Evolutionary conservation across 2,329 filamentous ascomycete species (phyloP).

Genomic region (Diaporthe sp.): DNA sequence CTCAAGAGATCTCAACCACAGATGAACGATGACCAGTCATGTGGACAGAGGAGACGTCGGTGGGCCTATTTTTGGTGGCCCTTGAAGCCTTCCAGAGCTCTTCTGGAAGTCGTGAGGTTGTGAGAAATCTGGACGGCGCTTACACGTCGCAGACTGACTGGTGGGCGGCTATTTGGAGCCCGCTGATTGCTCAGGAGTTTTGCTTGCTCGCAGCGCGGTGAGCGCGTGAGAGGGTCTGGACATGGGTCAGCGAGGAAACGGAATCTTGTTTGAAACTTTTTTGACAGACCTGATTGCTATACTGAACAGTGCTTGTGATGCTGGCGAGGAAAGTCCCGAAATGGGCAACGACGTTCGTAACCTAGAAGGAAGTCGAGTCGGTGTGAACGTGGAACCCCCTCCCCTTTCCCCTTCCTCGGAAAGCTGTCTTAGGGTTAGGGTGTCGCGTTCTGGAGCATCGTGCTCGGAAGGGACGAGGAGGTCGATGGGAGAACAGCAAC

Average conservation of each 20-base stretch:
- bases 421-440: not conserved
- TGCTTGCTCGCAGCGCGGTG: conserved; percentile 11
- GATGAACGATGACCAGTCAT: conserved; percentile 19
- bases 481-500: not conserved
- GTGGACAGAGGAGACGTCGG: not conserved
- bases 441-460: not conserved
- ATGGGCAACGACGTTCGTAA: not conserved
- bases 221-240: not conserved
- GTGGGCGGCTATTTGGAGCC: conserved; percentile 39
- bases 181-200: conserved; percentile 38
- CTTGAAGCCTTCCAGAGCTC: not conserved
- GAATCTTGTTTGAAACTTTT: not conserved
- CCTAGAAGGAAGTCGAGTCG: not conserved
- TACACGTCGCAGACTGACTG: conserved; percentile 24
- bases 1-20: not conserved
- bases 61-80: conserved; percentile 15
- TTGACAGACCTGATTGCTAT: not conserved
- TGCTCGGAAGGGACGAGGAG: not conserved
- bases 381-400: not conserved
- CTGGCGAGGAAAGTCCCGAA: not conserved
- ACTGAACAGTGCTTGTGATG: not conserved
- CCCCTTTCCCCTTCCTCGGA: not conserved
- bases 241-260: conserved; percentile 30
- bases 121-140: conserved; percentile 34
- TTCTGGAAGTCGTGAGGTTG: conserved; percentile 31